Conservation (phyloP, 176 grass and related monocot genomes). For the Ensete ventricosum region DNA sequence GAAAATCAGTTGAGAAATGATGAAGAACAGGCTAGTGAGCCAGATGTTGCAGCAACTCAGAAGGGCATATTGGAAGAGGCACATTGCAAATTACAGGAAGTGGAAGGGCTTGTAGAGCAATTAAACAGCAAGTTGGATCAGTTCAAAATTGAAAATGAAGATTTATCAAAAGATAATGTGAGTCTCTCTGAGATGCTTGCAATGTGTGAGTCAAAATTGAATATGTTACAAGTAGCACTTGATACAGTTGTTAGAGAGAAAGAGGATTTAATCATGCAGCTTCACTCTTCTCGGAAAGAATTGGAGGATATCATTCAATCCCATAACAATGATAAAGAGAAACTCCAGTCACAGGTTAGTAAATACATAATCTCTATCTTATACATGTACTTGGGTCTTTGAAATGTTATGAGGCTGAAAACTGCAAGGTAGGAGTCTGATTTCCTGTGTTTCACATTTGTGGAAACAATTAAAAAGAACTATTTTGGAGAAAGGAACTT, state of each 20-base stretch:
- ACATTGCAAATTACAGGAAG: slow-evolving; percentile 24
- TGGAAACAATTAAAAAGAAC: neutral
- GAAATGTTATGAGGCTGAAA: neutral
- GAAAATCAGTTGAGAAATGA: neutral
- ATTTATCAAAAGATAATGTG: slow-evolving; percentile 35
- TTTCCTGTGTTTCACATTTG: neutral
- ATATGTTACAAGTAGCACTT: slow-evolving; percentile 49
- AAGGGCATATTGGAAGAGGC: neutral
- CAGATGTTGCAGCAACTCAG: too few species aligned
- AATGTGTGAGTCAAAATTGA: slow-evolving; percentile 47
- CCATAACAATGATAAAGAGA: slow-evolving; percentile 3
- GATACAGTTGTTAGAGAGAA: slow-evolving; percentile 49
- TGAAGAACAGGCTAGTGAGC: too few species aligned
- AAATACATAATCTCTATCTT: neutral
- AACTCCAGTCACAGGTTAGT: slow-evolving; percentile 2
- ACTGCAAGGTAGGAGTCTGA: neutral
- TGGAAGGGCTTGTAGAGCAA: slow-evolving; percentile 37
- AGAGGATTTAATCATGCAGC: slow-evolving; percentile 18
- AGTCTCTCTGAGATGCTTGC: slow-evolving; percentile 50
- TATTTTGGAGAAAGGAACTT: slow-evolving; percentile 8
- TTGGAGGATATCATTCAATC: slow-evolving; percentile 51
- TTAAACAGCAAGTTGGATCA: slow-evolving; percentile 35
- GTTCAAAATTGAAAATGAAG: slow-evolving; percentile 46
- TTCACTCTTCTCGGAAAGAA: slow-evolving; percentile 27
- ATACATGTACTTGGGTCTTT: neutral